Conservation (phyloP, 345 rosid species). For the Pistacia atlantica region DNA sequence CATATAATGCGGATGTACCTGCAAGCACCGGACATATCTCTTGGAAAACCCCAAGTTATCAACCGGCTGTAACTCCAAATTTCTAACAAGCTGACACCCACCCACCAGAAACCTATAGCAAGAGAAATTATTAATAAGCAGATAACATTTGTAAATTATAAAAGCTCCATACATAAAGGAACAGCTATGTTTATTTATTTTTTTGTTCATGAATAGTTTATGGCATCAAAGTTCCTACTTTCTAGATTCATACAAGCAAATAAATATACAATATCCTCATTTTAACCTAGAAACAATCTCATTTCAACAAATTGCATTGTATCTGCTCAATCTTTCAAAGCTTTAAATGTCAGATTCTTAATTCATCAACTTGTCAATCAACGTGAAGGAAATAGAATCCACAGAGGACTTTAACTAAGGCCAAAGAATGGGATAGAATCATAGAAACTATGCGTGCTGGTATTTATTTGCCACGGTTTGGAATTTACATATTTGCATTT, state of each 20-base stretch:
- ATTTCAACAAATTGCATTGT: not conserved
- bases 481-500: not conserved
- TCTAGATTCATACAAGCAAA: not conserved
- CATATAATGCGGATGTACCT: not conserved
- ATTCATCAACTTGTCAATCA: not conserved
- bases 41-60: slow-evolving; percentile 21
- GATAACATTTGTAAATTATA: not conserved
- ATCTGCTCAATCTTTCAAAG: not conserved
- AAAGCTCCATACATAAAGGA: not conserved
- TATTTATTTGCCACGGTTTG: not conserved
- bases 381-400: not conserved
- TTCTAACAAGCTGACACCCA: slow-evolving; percentile 18
- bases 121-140: not conserved
- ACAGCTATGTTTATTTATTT: not conserved
- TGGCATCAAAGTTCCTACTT: not conserved
- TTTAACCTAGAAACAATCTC: not conserved
- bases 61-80: slow-evolving; percentile 8
- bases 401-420: not conserved
- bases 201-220: not conserved
- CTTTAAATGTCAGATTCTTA: not conserved
- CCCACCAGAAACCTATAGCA: slow-evolving; percentile 22
- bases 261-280: not conserved
- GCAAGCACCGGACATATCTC: slow-evolving; percentile 18
- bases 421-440: not conserved
- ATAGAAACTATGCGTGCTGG: not conserved